These are phyloP conservation scores for Diaporthe sp. DNA, from an alignment of 2,329 filamentous ascomycete species.

Conservation along the genomic window DNA sequence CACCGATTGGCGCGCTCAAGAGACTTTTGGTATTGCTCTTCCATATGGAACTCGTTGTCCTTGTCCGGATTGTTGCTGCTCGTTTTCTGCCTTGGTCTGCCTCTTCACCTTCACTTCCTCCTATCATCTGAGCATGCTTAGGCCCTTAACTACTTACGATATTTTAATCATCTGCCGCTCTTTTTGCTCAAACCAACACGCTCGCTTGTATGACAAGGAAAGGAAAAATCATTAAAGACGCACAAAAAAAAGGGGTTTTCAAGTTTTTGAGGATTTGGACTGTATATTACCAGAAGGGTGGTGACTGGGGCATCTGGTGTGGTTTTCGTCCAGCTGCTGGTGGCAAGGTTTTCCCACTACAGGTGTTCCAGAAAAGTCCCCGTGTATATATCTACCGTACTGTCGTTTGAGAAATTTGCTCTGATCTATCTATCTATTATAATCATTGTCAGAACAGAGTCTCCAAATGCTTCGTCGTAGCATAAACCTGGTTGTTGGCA, in stretches of 20 bases:
- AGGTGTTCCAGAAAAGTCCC: not conserved
- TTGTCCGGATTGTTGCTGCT: not conserved
- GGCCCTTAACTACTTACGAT: not conserved
- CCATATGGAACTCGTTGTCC: not conserved
- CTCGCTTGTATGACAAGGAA: not conserved
- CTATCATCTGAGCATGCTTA: not conserved
- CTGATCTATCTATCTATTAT: not conserved
- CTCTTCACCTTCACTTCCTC: not conserved
- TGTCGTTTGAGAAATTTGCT: not conserved
- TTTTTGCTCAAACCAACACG: not conserved
- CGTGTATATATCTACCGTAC: not conserved
- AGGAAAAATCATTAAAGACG: not conserved
- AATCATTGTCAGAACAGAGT: not conserved
- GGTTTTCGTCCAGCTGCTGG: not conserved
- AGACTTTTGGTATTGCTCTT: not conserved
- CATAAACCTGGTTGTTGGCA: no score
- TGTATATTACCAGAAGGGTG: not conserved
- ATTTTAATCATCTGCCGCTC: not conserved
- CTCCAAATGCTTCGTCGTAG: not conserved
- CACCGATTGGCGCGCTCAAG: not conserved
- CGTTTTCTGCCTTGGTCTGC: not conserved
- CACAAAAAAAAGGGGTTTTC: not conserved
- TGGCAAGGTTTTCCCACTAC: constrained; percentile 6
- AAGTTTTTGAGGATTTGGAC: not conserved
- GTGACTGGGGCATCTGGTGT: not conserved